Conservation (phyloP, 139 green algal species). For the Tetraselmis chui region DNA sequence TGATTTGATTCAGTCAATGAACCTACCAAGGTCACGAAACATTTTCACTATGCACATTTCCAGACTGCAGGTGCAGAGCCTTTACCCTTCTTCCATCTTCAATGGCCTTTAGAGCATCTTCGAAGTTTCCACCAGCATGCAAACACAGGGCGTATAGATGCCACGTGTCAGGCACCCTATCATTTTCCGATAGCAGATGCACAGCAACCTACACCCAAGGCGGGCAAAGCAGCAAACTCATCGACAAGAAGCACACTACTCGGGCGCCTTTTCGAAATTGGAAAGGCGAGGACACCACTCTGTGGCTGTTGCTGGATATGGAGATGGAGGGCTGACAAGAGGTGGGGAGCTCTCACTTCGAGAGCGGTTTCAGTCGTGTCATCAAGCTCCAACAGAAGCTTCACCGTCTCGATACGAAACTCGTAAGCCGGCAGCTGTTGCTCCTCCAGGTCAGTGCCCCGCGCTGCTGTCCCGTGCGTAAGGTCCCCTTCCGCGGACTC, state of each 20-base stretch:
- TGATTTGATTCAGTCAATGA: no score
- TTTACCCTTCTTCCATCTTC: constrained; percentile 4
- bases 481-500: no score
- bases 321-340: neutral
- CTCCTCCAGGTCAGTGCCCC: constrained; percentile 29
- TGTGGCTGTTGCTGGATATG: no score
- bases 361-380: constrained; percentile 48
- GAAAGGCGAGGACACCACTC: no score
- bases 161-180: constrained; percentile 67
- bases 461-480: no score
- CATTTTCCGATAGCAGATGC: constrained; percentile 66
- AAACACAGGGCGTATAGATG: constrained; percentile 58
- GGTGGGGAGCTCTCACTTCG: constrained; percentile 30
- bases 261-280: neutral
- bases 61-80: no score
- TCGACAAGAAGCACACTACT: neutral
- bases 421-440: constrained; percentile 55
- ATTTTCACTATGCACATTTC: no score
- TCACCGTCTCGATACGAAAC: constrained; percentile 76
- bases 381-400: constrained; percentile 83
- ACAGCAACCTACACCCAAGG: constrained; percentile 51
- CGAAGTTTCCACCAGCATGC: constrained; percentile 33
- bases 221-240: neutral
- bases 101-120: constrained; percentile 42
- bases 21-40: no score